Percentiles rank a stretch among this genome's conserved stretches.
These are phyloP conservation scores for Metarhizium sp. DNA, from an alignment of 2,329 filamentous ascomycete genomes.

Conservation along the genomic window DNA sequence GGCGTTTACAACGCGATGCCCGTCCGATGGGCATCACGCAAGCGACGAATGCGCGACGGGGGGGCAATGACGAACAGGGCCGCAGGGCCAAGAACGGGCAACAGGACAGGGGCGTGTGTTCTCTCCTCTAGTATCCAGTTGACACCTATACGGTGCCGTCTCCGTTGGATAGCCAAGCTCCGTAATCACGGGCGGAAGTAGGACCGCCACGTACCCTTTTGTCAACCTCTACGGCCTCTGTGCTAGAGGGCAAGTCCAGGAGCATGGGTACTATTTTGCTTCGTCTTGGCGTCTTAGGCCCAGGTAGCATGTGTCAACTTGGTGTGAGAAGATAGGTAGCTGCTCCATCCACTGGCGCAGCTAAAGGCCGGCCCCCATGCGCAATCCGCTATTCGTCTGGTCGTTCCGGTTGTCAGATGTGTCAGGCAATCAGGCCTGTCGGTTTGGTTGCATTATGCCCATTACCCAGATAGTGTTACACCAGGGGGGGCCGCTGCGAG, in stretches of 20 bases:
- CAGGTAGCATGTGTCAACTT: neutral
- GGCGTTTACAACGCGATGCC: neutral
- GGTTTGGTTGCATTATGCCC: neutral
- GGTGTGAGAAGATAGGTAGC: neutral
- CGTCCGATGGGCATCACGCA: neutral
- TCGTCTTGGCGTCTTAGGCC: slow-evolving; percentile 1
- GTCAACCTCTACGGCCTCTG: neutral
- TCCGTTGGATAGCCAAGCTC: neutral
- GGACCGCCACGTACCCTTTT: neutral
- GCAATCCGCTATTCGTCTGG: neutral
- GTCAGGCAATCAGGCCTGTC: neutral
- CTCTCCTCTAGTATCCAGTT: neutral
- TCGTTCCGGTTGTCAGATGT: neutral
- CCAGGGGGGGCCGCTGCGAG: neutral
- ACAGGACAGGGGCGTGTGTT: neutral
- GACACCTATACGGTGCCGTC: neutral
- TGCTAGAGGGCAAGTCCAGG: neutral
- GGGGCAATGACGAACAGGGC: neutral
- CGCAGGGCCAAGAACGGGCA: neutral
- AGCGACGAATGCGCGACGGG: neutral
- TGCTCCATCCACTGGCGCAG: neutral
- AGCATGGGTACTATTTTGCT: neutral
- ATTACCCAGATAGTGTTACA: neutral
- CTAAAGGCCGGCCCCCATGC: neutral
- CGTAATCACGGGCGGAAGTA: slow-evolving; percentile 1